These are phyloP conservation scores for Phytophthora cactorum DNA, from an alignment of 352 stramenopile genomes.

Conservation along the genomic window DNA sequence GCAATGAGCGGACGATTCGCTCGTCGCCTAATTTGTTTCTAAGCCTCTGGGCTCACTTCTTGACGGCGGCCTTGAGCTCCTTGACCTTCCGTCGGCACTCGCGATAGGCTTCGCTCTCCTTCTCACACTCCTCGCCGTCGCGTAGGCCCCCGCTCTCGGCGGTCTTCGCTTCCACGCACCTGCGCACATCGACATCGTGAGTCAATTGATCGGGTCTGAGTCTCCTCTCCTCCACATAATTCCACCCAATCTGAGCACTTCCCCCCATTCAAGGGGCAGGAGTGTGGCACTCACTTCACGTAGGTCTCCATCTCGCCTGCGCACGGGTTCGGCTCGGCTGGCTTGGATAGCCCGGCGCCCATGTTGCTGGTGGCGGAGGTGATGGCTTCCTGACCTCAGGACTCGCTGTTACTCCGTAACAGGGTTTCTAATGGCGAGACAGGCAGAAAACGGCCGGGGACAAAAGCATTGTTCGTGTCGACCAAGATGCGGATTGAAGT, in stretches of 20 bases:
- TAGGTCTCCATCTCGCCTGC: conserved; percentile 66
- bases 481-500: conserved; percentile 35
- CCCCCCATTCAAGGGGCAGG: neutral
- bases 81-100: conserved; percentile 62
- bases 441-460: conserved; percentile 21
- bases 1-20: neutral
- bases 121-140: conserved; percentile 74
- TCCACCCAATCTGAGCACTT: neutral
- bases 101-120: conserved; percentile 67
- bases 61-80: conserved; percentile 37
- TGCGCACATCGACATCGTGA: conserved; percentile 17
- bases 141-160: conserved; percentile 66
- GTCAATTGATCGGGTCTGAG: conserved; percentile 13
- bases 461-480: conserved; percentile 15
- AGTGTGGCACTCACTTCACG: conserved; percentile 65
- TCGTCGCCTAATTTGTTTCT: conserved; percentile 1
- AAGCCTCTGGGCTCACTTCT: conserved; percentile 12
- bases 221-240: conserved; percentile 13
- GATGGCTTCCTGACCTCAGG: conserved; percentile 9
- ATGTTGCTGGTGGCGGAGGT: conserved; percentile 30
- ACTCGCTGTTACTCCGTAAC: conserved; percentile 9
- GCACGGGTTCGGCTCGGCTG: conserved; percentile 52
- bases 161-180: conserved; percentile 67
- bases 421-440: conserved; percentile 10
- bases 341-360: conserved; percentile 71